Evolutionary conservation across 352 stramenopile species (phyloP).

Genomic region (Pilasporangium apinafurcum): DNA sequence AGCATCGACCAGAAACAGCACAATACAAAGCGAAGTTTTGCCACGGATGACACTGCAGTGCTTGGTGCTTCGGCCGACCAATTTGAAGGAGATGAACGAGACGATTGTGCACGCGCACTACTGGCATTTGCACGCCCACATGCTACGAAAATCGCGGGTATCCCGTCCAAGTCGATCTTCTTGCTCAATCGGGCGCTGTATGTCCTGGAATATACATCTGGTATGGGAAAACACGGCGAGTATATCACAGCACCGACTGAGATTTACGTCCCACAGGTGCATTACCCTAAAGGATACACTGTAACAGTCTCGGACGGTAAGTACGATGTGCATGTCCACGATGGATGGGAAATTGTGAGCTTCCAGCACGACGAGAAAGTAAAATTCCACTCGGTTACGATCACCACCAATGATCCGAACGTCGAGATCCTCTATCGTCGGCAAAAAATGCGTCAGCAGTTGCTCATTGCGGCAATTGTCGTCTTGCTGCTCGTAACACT

Average conservation of each 20-base stretch:
- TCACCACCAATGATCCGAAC: conserved; percentile 35
- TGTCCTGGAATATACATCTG: conserved; percentile 41
- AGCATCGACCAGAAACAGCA: conserved; percentile 18
- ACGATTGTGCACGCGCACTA: conserved; percentile 34
- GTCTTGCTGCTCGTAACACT: conserved; percentile 16
- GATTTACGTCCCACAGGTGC: conserved; percentile 69
- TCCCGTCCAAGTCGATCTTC: conserved; percentile 57
- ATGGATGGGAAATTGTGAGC: conserved; percentile 58
- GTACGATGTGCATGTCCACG: conserved; percentile 31
- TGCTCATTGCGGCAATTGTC: conserved; percentile 9
- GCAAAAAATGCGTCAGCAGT: conserved; percentile 9
- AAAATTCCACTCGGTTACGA: conserved; percentile 25
- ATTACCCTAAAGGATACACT: conserved; percentile 63
- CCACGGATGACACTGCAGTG: neutral
- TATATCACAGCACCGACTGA: conserved; percentile 25
- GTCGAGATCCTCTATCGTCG: conserved; percentile 19
- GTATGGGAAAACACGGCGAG: conserved; percentile 16
- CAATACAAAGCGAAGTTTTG: too few relatives aligned
- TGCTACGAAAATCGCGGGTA: conserved; percentile 58
- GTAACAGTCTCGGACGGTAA: conserved; percentile 53
- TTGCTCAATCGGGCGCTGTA: conserved; percentile 40
- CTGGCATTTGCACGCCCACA: conserved; percentile 63
- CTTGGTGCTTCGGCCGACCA: neutral
- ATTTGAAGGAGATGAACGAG: conserved; percentile 18
- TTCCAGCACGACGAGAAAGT: conserved; percentile 43